These are phyloP conservation scores for Medicago lupulina DNA, from an alignment of 306 rosid genomes.

Conservation along the genomic window DNA sequence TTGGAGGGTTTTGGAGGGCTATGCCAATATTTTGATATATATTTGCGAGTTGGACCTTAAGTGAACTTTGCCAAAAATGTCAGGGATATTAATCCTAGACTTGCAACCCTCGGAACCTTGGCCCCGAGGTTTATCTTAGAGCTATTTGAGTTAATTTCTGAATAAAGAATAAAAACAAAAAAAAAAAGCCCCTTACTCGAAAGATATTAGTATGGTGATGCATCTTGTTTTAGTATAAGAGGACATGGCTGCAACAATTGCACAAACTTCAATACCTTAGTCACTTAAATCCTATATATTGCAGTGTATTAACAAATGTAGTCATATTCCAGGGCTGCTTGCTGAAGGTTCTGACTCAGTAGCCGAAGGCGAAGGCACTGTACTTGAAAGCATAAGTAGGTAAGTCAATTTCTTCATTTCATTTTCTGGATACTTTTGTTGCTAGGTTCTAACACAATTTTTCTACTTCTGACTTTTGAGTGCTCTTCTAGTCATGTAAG, in stretches of 20 bases:
- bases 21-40: too few species aligned
- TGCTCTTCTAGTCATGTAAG: conserved; percentile 73
- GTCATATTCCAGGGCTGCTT: conserved; percentile 73
- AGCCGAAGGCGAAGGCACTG: conserved; percentile 75
- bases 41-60: too few species aligned
- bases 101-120: not conserved
- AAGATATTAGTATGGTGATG: conserved; percentile 23
- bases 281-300: conserved; percentile 48
- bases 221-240: conserved; percentile 19
- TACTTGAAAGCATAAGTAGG: conserved; percentile 94
- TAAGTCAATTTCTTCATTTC: conserved; percentile 41
- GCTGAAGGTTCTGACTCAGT: conserved; percentile 79
- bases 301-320: conserved; percentile 49
- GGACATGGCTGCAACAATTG: conserved; percentile 4
- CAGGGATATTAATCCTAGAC: too few species aligned
- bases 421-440: not conserved
- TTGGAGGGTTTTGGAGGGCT: too few species aligned
- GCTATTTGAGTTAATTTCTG: not conserved
- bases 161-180: not conserved
- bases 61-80: too few species aligned
- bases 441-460: conserved; percentile 19
- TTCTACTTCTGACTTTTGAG: conserved; percentile 29
- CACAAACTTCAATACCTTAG: conserved; percentile 23
- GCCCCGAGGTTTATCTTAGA: not conserved
- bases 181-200: not conserved